Evolutionary conservation across 2,329 filamentous ascomycete species (phyloP).

Genomic region (Lecanosticta acicola): DNA sequence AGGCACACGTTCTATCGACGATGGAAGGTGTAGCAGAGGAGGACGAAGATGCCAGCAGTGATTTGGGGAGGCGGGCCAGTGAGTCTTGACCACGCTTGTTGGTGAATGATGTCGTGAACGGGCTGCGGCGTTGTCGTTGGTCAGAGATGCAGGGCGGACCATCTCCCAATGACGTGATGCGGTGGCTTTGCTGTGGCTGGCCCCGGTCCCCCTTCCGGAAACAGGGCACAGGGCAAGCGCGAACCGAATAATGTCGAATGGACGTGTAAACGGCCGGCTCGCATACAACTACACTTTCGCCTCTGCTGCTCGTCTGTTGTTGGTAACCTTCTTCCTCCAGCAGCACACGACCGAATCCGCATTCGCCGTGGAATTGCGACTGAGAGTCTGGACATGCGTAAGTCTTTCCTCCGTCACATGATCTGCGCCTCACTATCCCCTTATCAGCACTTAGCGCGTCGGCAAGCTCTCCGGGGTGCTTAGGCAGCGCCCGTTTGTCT

Average conservation of each 20-base stretch:
- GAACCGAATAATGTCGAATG: no score
- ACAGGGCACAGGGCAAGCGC: neutral
- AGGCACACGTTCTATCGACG: neutral
- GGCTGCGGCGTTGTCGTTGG: neutral
- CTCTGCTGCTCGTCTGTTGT: neutral
- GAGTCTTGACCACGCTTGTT: neutral
- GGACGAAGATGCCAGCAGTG: neutral
- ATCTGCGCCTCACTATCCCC: neutral
- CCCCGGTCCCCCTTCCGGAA: no score
- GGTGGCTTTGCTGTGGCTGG: no score
- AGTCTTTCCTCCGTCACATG: neutral
- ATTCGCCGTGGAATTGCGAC: no score
- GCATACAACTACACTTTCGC: no score
- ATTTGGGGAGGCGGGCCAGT: neutral
- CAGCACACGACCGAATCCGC: no score
- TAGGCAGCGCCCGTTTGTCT: neutral
- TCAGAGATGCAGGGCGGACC: no score
- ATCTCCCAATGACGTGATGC: no score
- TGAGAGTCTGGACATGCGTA: conserved; percentile 1
- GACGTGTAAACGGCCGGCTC: no score
- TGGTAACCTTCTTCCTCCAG: neutral
- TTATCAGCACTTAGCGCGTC: neutral
- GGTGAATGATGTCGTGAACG: neutral
- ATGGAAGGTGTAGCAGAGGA: neutral
- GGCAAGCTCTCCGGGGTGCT: neutral